Conservation (phyloP, 108 stramenopile genomes). For the Nannochloropsis salina region DNA sequence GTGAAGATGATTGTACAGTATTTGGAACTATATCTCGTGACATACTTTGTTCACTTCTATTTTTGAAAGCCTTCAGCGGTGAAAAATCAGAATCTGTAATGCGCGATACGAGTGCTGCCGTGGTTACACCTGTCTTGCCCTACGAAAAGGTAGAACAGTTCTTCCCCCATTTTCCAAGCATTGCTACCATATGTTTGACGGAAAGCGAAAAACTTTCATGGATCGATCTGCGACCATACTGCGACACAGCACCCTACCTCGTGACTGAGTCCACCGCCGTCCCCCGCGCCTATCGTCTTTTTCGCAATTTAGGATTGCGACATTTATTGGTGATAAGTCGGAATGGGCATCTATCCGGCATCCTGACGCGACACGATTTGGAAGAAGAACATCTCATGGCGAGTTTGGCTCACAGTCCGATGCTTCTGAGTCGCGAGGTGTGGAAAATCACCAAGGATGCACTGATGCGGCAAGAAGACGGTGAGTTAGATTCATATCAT, state of each 20-base stretch:
- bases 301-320: slow-evolving; percentile 40
- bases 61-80: slow-evolving; percentile 30
- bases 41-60: slow-evolving; percentile 17
- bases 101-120: background rate
- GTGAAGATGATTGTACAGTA: slow-evolving; percentile 28
- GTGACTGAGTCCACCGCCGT: background rate
- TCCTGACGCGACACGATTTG: slow-evolving; percentile 11
- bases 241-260: background rate
- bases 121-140: background rate
- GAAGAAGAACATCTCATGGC: background rate
- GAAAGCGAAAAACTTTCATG: background rate
- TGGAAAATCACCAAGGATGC: background rate
- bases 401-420: slow-evolving; percentile 14
- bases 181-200: slow-evolving; percentile 1
- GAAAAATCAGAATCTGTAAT: background rate
- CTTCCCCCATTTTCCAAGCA: slow-evolving; percentile 1
- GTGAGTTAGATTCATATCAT: background rate
- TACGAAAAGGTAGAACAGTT: background rate
- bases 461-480: background rate
- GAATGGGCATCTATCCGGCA: background rate
- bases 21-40: slow-evolving; percentile 30
- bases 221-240: slow-evolving; percentile 22
- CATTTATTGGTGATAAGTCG: slow-evolving; percentile 44
- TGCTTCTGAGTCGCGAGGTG: background rate
- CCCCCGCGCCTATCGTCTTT: slow-evolving; percentile 38